Base-by-base conservation (phyloP, 306 rosid species). In the Corylus americana region DNA sequence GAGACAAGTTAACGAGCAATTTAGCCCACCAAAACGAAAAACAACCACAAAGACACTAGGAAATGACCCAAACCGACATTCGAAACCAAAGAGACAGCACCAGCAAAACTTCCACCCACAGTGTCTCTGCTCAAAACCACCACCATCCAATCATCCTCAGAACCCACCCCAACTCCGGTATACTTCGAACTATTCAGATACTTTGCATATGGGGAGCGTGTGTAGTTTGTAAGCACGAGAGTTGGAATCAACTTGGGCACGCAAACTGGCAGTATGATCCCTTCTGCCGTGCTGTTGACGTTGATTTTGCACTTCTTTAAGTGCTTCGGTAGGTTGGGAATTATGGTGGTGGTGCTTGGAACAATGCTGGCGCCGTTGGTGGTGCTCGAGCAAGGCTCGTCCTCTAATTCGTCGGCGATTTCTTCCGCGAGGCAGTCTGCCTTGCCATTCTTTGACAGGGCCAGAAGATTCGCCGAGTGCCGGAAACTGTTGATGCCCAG, bases 101-200 rank as follows among this genome's bases (percentile, higher is more conserved):
- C 76, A 11, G 94, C 74, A 12, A 94, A 89, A 79, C 85, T 79
- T 13, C 94, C 97, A 25, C 77, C 59, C 1, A 74, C 25, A 0
- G 88, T 4, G 29, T 76, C 80, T 9, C 96, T 92, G 61, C 78
- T 86, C 76, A 92, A 20, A 68, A 90, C 85, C 31, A 91, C 80
- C 71, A 92, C 87, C 87, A 91, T 85, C 97, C 97, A 94, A 20
- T 94, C 88, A 31, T 90, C 76, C 55, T 94, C 90, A 1, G 85
- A 74, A 14, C 91, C 97, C 57, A 89, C 25, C 1, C 98, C 98
- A 3, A 86, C 97, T 18, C 87, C 88, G 0, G 84, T 79, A 72
- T 79, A 92, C 78, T 80, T 89, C 0, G 97, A 88, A 77, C 78
- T 74, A 14, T 92, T 92, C 14, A 92, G 71, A 62, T 87, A 89